phyloP scores from a whole-genome alignment of 2,329 filamentous ascomycete genomes.

The Aureobasidium sp. region DNA sequence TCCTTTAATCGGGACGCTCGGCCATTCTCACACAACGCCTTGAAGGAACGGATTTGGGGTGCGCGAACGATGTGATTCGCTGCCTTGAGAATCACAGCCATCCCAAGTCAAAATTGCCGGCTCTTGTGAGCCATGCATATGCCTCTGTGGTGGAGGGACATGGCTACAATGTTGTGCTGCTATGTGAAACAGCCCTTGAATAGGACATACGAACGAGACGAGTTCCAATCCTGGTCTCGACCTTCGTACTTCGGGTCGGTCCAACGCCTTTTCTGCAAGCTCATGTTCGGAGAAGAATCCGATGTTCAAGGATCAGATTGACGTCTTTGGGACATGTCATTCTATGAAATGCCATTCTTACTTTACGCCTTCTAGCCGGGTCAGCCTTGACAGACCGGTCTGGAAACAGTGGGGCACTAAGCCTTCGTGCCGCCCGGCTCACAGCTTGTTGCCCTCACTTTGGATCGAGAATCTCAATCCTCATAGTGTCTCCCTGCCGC shows the following conservation, averaged over 20 bases:
- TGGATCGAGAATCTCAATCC: too few relatives aligned
- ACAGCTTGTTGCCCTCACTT: background rate
- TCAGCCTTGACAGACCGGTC: background rate
- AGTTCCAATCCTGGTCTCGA: background rate
- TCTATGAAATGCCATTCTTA: background rate
- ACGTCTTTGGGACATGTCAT: background rate
- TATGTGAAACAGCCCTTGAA: too few relatives aligned
- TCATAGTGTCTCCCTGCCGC: too few relatives aligned
- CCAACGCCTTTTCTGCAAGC: background rate
- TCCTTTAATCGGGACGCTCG: background rate
- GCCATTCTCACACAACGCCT: too few relatives aligned
- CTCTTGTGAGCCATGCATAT: too few relatives aligned
- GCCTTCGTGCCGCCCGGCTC: background rate
- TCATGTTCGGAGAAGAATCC: background rate
- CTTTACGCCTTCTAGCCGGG: too few relatives aligned
- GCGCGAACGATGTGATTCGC: background rate
- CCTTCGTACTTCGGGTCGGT: background rate
- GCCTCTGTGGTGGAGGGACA: too few relatives aligned
- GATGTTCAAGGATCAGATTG: background rate
- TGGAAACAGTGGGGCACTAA: background rate
- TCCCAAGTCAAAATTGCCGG: background rate
- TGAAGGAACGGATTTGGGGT: background rate
- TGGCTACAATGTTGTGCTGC: too few relatives aligned
- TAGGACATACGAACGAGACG: too few relatives aligned
- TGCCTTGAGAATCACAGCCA: background rate